A percentile compares a stretch with the other conserved stretches of the same genome.
These are phyloP conservation scores for Amaranthus cruentus DNA, from an alignment of 148 eudicot genomes.

Conservation along the genomic window DNA sequence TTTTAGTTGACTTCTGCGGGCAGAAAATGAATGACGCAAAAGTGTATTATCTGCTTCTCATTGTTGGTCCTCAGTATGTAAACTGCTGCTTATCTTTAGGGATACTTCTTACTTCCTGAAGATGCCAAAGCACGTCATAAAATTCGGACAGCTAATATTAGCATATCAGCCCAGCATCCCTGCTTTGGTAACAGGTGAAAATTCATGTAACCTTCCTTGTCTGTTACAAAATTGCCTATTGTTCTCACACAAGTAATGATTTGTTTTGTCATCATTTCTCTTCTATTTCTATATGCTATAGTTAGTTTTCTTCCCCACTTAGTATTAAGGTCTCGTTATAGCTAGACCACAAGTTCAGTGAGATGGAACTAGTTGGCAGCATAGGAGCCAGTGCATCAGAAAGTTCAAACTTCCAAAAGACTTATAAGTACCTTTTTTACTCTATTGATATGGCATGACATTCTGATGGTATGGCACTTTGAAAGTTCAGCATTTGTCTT, in stretches of 20 bases:
- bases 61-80: background rate
- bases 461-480: background rate
- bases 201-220: background rate
- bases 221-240: background rate
- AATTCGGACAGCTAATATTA: constrained; percentile 66
- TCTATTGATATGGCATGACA: background rate
- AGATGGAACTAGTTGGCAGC: background rate
- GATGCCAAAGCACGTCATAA: constrained; percentile 71
- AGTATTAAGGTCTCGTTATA: background rate
- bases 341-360: background rate
- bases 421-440: background rate
- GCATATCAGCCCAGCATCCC: constrained; percentile 86
- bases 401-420: background rate
- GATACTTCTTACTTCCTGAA: constrained; percentile 90
- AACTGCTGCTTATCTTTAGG: constrained; percentile 40
- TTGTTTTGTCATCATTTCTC: too few species aligned
- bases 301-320: background rate
- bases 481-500: background rate
- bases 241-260: background rate
- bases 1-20: background rate
- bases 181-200: constrained; percentile 93
- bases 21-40: too few species aligned
- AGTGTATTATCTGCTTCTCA: constrained; percentile 5
- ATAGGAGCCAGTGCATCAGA: background rate
- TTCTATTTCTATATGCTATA: background rate